phyloP scores from a whole-genome alignment of 176 grass and related monocot species.

The Cocos nucifera region DNA sequence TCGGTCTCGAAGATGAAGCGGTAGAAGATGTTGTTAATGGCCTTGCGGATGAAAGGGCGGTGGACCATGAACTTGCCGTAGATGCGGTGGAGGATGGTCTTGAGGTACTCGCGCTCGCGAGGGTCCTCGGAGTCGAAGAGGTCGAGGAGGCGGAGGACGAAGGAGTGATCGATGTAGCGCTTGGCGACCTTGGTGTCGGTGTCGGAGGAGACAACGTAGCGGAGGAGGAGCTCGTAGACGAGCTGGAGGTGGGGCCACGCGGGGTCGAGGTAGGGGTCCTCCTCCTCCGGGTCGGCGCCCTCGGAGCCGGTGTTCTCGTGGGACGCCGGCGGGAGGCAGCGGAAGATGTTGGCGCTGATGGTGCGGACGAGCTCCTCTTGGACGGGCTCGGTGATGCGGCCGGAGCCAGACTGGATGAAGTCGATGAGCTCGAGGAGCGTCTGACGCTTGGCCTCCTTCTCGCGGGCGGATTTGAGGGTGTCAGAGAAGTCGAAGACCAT shows the following conservation, averaged over 20 bases:
- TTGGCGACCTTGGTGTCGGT: conserved; percentile 16
- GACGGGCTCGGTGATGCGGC: conserved; percentile 7
- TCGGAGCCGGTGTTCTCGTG: conserved; percentile 18
- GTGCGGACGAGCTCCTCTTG: conserved; percentile 15
- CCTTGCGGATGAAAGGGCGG: conserved; percentile 18
- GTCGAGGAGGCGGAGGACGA: conserved; percentile 12
- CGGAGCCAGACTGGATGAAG: conserved; percentile 8
- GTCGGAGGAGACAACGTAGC: conserved; percentile 9
- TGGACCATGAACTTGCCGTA: conserved; percentile 21
- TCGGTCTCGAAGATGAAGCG: conserved; percentile 13
- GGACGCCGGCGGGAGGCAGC: conserved; percentile 3
- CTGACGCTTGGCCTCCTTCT: conserved; percentile 16
- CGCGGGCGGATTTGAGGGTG: neutral
- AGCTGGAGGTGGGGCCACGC: conserved; percentile 10
- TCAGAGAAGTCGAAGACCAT: conserved; percentile 8
- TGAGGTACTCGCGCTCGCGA: conserved; percentile 14
- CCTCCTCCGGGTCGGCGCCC: conserved; percentile 9
- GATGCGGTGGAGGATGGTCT: conserved; percentile 17
- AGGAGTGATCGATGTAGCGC: conserved; percentile 17
- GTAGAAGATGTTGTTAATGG: conserved; percentile 18
- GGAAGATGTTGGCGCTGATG: conserved; percentile 4
- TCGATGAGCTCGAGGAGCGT: conserved; percentile 11
- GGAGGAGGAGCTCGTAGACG: conserved; percentile 13
- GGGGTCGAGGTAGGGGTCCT: conserved; percentile 9
- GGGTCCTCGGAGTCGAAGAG: conserved; percentile 17